Base-by-base conservation (phyloP, 352 stramenopile genomes). In the Thraustotheca clavata region DNA sequence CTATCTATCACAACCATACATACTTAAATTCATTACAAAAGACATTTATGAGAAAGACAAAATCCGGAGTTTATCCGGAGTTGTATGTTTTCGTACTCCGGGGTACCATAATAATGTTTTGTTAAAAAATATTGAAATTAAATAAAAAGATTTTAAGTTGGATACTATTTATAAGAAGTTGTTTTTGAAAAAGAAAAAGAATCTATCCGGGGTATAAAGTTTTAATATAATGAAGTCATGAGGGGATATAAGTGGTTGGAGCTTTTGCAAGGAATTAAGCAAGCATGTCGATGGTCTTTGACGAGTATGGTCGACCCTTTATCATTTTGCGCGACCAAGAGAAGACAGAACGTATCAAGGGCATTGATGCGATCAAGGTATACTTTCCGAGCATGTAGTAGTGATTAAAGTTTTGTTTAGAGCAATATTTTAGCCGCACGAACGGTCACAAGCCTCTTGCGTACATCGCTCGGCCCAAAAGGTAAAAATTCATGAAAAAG, bases 301-400 rank as follows among this genome's bases (percentile, higher is more conserved):
- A 99, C 89, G 97, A 99, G 80, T 99, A 99, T 86, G 97, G 97
- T 60, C 86, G 97, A 62, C 97, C 97, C 69, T 99, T 99, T 77
- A 98, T 99, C 73, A 99, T 99, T 79, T 86, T 99, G 75, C 87
- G 97, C 69, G 97, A 99, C 76, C 97, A 99, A 76, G 96, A 99
- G 76, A 84, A 88, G 48, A 98, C 99, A 86, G 81, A 96, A 61
- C 94, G 97, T 55, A 87, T 99, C 54, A 99, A 99, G 79, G 97
- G 97, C 49, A 73, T 98, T 11, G 97, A 99, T 49, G 97, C 97
- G 47, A 97, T 98, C 69, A 99, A 98, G 83, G 90, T 95, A 67
- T 49, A 63, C 29, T 27, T 4, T 2, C 4, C 16, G 49, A 24
- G 43, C 11, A 26, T 50, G 4, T 18, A 29, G 12, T 34, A 52